Evolutionary conservation across 164 flowering plant species (phyloP).

Genomic region (Tinospora cordifolia): DNA sequence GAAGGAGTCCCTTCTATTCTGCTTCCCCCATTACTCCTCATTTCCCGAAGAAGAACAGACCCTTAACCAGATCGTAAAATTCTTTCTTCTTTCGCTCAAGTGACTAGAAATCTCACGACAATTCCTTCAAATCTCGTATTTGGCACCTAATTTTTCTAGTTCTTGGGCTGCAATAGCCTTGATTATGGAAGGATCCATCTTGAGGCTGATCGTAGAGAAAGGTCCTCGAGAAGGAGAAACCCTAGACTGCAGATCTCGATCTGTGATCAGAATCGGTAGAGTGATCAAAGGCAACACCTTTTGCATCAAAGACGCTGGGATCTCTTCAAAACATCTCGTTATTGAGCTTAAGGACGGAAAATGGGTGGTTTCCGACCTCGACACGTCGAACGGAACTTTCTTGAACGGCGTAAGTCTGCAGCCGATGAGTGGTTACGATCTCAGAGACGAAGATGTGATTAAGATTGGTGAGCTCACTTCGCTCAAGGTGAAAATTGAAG

Average conservation of each 20-base stretch:
- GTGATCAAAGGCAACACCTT: conserved; percentile 52
- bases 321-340: conserved; percentile 56
- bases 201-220: conserved; percentile 38
- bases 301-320: conserved; percentile 54
- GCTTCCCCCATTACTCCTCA: no score
- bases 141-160: no score
- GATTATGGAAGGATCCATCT: conserved; percentile 18
- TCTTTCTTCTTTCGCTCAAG: no score
- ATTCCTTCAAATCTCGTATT: no score
- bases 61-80: no score
- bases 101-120: no score
- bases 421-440: conserved; percentile 21
- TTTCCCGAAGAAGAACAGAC: no score
- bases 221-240: conserved; percentile 64
- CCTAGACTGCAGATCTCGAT: conserved; percentile 28
- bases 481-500: no score
- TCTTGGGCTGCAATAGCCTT: no score
- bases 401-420: conserved; percentile 29
- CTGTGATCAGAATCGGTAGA: conserved; percentile 48
- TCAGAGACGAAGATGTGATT: conserved; percentile 9
- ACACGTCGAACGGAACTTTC: conserved; percentile 61
- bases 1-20: no score
- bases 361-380: conserved; percentile 59
- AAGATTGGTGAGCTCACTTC: no score
- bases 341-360: conserved; percentile 34